Base-by-base conservation (phyloP, 2,329 filamentous ascomycete genomes). In the Ophiostoma australiae region DNA sequence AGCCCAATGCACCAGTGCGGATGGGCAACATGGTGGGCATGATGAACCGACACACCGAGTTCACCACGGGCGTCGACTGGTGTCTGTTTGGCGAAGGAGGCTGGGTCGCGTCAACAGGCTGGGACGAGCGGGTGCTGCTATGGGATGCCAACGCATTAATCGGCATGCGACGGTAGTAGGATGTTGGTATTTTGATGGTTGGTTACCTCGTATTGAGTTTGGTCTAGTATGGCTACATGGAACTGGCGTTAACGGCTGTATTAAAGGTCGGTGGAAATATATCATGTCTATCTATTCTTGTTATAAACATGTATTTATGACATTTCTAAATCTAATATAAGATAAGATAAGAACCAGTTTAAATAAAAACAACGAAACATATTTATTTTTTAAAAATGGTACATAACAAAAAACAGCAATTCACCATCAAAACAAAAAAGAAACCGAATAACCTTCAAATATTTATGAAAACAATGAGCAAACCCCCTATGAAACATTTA, bases 1-100 rank as follows among this genome's bases (percentile, higher is more conserved):
- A 69, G 79, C 73, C 76, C 69, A 41, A 55, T 23, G 55, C 55
- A 31, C 76, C 80, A 0, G 79, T 82, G 0, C 79, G 83, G 10
- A 81, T 88, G 58, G 92, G 91, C 1, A 82, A 85, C 33, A 90
- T 97, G 80, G 82, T 97, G 76, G 94, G 93, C 3, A 81, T 93
- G 55, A 97, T 99, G 94, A 93, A 92, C 71, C 83, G 89, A 23
- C 95, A 99, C 79, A 97, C 94, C 0, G 95, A 99, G 81, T 99
- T 99, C 77, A 93, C 91, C 11, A 97, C 93, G 3, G 95, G 95
- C 8, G 91, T 98, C 0, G 95, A 99, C 79, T 99, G 96, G 95
- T 99, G 95, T 81, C 80, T 99, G 65, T 99, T 99, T 80, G 95
- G 95, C 4, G 91, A 89, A 33, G 94, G 97, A 74, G 95, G 95